Evolutionary conservation across 2,329 filamentous ascomycete species (phyloP).

Genomic region (Cercospora zeina): DNA sequence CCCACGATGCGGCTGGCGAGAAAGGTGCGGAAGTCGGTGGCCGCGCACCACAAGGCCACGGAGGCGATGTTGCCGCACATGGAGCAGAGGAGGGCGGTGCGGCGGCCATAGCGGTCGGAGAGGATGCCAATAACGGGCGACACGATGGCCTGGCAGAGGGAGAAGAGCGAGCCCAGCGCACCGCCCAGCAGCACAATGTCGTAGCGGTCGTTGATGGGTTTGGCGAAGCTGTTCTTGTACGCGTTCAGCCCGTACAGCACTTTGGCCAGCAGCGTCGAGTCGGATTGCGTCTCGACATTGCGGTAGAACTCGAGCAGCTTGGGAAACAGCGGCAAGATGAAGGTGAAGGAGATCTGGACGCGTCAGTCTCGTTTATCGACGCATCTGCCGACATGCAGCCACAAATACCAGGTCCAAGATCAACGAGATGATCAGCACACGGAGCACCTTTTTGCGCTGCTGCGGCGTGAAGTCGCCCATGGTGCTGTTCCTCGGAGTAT

Average conservation of each 20-base stretch:
- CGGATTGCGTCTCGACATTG: slow-evolving; percentile 66
- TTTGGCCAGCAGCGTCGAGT: slow-evolving; percentile 69
- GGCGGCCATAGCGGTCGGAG: slow-evolving; percentile 83
- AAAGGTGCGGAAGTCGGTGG: slow-evolving; percentile 93
- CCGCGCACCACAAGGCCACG: slow-evolving; percentile 90
- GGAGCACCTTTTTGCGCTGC: slow-evolving; percentile 30
- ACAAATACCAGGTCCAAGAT: slow-evolving; percentile 30
- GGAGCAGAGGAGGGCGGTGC: slow-evolving; percentile 81
- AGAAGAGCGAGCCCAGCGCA: slow-evolving; percentile 90
- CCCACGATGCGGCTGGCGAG: slow-evolving; percentile 90
- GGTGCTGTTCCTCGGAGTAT: not conserved
- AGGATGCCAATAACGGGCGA: slow-evolving; percentile 87
- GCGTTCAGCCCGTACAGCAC: slow-evolving; percentile 82
- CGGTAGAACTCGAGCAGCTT: slow-evolving; percentile 96
- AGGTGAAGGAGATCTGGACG: slow-evolving; percentile 91
- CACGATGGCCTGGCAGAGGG: slow-evolving; percentile 84
- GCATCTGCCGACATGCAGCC: slow-evolving; percentile 11
- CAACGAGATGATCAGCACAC: slow-evolving; percentile 31
- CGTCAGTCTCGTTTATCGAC: slow-evolving; percentile 6
- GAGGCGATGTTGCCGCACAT: slow-evolving; percentile 93
- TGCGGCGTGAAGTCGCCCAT: slow-evolving; percentile 24
- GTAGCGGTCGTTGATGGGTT: slow-evolving; percentile 92
- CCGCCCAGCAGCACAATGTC: slow-evolving; percentile 95
- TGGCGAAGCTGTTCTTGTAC: slow-evolving; percentile 91
- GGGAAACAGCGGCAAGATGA: slow-evolving; percentile 94